Evolutionary conservation across 352 stramenopile species (phyloP).

Genomic region (Nothophytophthora sp.): DNA sequence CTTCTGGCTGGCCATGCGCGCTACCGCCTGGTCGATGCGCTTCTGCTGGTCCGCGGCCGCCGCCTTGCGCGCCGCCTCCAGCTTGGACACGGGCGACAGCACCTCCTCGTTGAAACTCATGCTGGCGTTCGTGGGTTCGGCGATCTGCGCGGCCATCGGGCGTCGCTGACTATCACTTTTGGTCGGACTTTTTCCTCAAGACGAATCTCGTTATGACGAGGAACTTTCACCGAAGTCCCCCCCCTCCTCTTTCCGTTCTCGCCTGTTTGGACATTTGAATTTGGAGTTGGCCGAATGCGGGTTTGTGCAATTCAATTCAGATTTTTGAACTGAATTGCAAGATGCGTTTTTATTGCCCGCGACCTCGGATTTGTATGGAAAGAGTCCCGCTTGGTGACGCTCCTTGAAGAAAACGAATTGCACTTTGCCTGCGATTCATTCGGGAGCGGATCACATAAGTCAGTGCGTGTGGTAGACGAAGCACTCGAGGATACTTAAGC

Average conservation of each 20-base stretch:
- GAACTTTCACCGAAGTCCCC: background rate
- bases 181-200: no score
- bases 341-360: background rate
- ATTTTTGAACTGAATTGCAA: constrained; percentile 24
- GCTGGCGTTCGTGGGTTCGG: constrained; percentile 32
- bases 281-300: background rate
- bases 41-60: constrained; percentile 68
- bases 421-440: constrained; percentile 4
- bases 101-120: constrained; percentile 45
- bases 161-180: no score
- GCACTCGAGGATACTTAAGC: no score
- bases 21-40: constrained; percentile 60
- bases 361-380: constrained; percentile 12
- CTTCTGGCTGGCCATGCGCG: constrained; percentile 52
- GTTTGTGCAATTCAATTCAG: background rate
- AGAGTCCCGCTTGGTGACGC: background rate
- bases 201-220: constrained; percentile 17
- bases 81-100: constrained; percentile 72
- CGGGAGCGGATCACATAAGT: no score
- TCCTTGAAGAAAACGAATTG: constrained; percentile 42
- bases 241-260: no score
- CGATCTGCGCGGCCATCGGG: constrained; percentile 71
- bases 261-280: constrained; percentile 19
- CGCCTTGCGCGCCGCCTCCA: constrained; percentile 62
- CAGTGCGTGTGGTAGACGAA: no score